These are phyloP conservation scores for Calonectria hawksworthii DNA, from an alignment of 2,329 filamentous ascomycete species.

Conservation along the genomic window DNA sequence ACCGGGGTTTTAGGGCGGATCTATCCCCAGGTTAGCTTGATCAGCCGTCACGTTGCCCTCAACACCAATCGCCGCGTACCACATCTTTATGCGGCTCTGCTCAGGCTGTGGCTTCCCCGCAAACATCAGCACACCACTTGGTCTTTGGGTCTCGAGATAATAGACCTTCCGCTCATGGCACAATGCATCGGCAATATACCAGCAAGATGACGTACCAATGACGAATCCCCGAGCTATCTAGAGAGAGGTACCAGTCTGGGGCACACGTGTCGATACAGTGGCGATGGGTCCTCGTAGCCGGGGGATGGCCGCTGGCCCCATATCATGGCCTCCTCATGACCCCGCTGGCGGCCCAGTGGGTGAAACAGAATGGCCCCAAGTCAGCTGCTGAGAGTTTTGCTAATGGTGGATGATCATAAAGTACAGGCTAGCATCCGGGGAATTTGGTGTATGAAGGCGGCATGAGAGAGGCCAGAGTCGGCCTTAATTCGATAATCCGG, in stretches of 20 bases:
- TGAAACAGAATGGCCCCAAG: slow-evolving; percentile 26
- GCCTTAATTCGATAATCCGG: slow-evolving; percentile 23
- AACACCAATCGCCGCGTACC: slow-evolving; percentile 46
- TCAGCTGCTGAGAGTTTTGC: slow-evolving; percentile 30
- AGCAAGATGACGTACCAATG: slow-evolving; percentile 38
- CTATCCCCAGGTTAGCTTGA: slow-evolving; percentile 29
- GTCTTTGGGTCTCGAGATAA: slow-evolving; percentile 25
- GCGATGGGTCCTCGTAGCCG: slow-evolving; percentile 20
- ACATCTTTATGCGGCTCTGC: slow-evolving; percentile 47
- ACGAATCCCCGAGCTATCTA: slow-evolving; percentile 33
- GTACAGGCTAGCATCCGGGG: slow-evolving; percentile 40
- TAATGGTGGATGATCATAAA: slow-evolving; percentile 35
- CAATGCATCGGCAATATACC: slow-evolving; percentile 20
- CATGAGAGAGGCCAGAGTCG: slow-evolving; percentile 27
- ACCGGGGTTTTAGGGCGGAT: slow-evolving; percentile 26
- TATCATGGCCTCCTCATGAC: slow-evolving; percentile 32
- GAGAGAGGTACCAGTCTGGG: slow-evolving; percentile 31
- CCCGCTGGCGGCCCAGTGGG: slow-evolving; percentile 29
- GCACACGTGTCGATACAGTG: slow-evolving; percentile 38
- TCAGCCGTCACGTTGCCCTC: slow-evolving; percentile 26
- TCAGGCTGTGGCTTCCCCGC: slow-evolving; percentile 21
- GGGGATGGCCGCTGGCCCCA: slow-evolving; percentile 28
- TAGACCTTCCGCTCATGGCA: slow-evolving; percentile 29
- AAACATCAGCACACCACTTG: slow-evolving; percentile 36
- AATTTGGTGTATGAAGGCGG: slow-evolving; percentile 32